Evolutionary conservation across 371 early-diverging fungal species (phyloP).

Genomic region (Apophysomyces variabilis): DNA sequence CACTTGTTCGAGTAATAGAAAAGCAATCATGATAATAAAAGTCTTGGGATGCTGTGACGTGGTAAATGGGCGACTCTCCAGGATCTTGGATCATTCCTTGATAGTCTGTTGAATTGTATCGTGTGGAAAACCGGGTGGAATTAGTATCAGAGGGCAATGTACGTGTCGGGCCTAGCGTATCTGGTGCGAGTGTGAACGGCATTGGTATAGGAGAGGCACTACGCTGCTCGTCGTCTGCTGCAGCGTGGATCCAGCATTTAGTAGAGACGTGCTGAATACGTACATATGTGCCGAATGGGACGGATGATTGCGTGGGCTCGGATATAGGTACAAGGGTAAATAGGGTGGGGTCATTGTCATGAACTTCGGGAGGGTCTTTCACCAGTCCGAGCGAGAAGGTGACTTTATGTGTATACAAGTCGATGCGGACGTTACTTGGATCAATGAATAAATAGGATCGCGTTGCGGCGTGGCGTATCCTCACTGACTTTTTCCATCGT

Average conservation of each 20-base stretch:
- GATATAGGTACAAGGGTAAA: conserved; percentile 44
- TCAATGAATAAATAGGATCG: conserved; percentile 53
- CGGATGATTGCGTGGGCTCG: conserved; percentile 18
- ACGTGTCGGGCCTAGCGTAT: background rate
- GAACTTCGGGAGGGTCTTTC: conserved; percentile 26
- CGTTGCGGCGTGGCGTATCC: conserved; percentile 52
- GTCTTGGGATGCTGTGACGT: conserved; percentile 37
- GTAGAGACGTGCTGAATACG: conserved; percentile 53
- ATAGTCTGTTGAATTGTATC: background rate
- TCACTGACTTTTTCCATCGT: conserved; percentile 46
- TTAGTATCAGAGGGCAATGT: conserved; percentile 6
- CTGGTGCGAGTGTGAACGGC: conserved; percentile 25
- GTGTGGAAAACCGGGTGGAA: background rate
- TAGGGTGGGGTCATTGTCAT: conserved; percentile 40
- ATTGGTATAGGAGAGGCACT: conserved; percentile 18
- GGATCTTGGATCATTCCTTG: conserved; percentile 8
- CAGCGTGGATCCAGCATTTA: conserved; percentile 59
- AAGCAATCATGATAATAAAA: conserved; percentile 52
- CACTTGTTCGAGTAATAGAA: conserved; percentile 37
- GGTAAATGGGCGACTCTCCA: conserved; percentile 13
- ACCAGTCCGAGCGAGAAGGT: conserved; percentile 37
- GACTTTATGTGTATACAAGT: conserved; percentile 39
- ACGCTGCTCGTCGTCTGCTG: conserved; percentile 22
- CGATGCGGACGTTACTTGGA: conserved; percentile 44
- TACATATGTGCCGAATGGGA: conserved; percentile 43